Evolutionary conservation across 805 yeast genomes (phyloP).

Genomic region (Dipodascopsis tothii): DNA sequence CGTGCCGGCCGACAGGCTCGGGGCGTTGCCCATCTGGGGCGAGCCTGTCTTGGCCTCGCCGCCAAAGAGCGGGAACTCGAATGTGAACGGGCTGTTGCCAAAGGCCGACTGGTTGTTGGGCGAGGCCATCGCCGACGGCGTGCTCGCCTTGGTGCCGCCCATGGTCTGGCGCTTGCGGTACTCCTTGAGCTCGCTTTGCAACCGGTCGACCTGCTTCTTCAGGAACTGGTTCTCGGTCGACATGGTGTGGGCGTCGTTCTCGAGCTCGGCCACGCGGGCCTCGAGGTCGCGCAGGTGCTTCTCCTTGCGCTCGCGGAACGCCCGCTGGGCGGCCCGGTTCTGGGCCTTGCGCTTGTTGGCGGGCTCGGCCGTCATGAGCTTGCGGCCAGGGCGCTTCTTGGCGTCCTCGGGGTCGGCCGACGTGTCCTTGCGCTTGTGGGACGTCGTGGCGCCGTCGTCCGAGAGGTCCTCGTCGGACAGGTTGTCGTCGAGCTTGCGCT

Average conservation of each 20-base stretch:
- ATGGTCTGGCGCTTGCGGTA: constrained; percentile 38
- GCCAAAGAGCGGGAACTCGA: constrained; percentile 50
- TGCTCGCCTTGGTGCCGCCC: too few species aligned
- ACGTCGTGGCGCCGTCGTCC: constrained; percentile 9
- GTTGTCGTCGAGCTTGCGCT: constrained; percentile 17
- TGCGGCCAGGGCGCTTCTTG: constrained; percentile 62
- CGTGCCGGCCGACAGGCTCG: neutral
- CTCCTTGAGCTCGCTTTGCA: constrained; percentile 62
- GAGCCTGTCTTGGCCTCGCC: constrained; percentile 1
- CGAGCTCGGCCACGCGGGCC: constrained; percentile 63
- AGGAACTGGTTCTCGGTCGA: constrained; percentile 66
- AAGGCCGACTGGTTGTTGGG: constrained; percentile 15
- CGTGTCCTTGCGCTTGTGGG: constrained; percentile 1
- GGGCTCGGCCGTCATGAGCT: constrained; percentile 69
- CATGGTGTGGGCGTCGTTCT: constrained; percentile 61
- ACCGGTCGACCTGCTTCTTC: constrained; percentile 64
- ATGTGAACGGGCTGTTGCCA: constrained; percentile 43
- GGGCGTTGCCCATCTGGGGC: neutral
- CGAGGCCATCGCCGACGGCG: constrained; percentile 7
- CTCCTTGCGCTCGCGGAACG: constrained; percentile 91
- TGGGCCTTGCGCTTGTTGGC: constrained; percentile 90
- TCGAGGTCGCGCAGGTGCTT: constrained; percentile 78
- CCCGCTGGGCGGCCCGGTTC: constrained; percentile 97
- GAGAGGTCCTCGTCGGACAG: constrained; percentile 20
- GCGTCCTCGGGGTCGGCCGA: constrained; percentile 26